These are phyloP conservation scores for Melaleuca alternifolia DNA, from an alignment of 345 rosid genomes.

Conservation along the genomic window DNA sequence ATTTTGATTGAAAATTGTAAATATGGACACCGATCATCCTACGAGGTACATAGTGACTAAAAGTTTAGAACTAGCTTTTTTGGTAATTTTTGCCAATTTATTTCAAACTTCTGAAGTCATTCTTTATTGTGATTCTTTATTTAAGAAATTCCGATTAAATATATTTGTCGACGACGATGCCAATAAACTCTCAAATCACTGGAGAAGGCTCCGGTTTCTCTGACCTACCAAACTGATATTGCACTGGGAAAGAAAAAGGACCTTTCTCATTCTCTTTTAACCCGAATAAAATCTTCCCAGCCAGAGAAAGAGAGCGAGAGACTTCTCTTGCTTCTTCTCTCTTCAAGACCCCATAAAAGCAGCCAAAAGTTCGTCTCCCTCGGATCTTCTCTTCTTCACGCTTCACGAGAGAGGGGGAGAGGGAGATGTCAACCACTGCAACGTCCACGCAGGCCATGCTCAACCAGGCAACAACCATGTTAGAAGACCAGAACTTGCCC, in stretches of 20 bases:
- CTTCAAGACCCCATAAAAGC: not conserved
- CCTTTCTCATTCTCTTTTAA: not conserved
- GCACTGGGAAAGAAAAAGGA: not conserved
- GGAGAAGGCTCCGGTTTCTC: not conserved
- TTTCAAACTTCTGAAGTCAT: not conserved
- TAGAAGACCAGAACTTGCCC: conserved; percentile 11
- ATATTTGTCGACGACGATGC: not conserved
- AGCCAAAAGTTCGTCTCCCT: not conserved
- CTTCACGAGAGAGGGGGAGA: conserved; percentile 8
- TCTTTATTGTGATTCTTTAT: not conserved
- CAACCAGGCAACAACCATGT: conserved; percentile 19
- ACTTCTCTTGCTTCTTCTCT: not conserved
- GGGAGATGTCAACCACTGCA: conserved; percentile 34
- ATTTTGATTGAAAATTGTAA: no score
- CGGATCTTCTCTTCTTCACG: conserved; percentile 15
- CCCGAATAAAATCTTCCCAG: not conserved
- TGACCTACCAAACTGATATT: not conserved
- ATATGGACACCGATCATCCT: no score
- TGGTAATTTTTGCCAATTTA: not conserved
- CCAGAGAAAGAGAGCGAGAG: not conserved
- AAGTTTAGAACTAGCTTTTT: not conserved
- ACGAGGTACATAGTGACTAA: no score
- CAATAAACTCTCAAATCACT: not conserved
- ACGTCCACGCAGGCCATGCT: conserved; percentile 5
- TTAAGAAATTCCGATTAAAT: not conserved